Evolutionary conservation across 768 basidiomycete species (phyloP).

Genomic region (Leccinum disarticulatum): DNA sequence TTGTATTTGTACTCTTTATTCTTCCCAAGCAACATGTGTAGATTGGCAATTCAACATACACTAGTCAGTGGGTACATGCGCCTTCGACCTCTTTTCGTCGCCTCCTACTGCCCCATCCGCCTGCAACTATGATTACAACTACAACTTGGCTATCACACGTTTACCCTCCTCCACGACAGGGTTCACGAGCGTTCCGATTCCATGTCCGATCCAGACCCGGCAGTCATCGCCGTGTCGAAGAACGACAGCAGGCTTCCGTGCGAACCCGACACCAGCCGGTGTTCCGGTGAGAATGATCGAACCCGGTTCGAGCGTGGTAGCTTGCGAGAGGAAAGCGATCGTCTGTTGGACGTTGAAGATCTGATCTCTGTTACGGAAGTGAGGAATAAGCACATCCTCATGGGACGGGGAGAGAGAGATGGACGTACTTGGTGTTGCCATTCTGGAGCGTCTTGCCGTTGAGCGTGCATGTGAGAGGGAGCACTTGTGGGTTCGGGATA

Average conservation of each 20-base stretch:
- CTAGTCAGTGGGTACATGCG: background rate
- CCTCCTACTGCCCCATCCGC: background rate
- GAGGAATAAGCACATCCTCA: background rate
- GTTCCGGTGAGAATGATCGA: conserved; percentile 83
- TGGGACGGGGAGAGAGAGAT: no score
- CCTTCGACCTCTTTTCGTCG: background rate
- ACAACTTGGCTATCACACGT: conserved; percentile 38
- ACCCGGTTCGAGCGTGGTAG: conserved; percentile 79
- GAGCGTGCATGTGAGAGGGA: conserved; percentile 61
- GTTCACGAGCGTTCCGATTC: conserved; percentile 80
- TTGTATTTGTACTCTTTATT: background rate
- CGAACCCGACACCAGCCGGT: conserved; percentile 81
- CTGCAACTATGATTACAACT: background rate
- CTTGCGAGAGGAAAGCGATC: conserved; percentile 79
- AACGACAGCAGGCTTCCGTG: conserved; percentile 65
- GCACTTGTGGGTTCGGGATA: conserved; percentile 64
- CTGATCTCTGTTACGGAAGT: conserved; percentile 54
- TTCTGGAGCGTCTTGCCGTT: conserved; percentile 73
- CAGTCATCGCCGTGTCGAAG: conserved; percentile 75
- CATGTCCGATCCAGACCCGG: conserved; percentile 63
- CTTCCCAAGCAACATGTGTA: background rate
- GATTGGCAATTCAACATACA: background rate
- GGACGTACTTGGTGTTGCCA: conserved; percentile 65
- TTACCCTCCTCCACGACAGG: conserved; percentile 68
- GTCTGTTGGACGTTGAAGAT: conserved; percentile 80